These are phyloP conservation scores for Capsella rubella DNA, from an alignment of 441 rosid species.

Conservation along the genomic window DNA sequence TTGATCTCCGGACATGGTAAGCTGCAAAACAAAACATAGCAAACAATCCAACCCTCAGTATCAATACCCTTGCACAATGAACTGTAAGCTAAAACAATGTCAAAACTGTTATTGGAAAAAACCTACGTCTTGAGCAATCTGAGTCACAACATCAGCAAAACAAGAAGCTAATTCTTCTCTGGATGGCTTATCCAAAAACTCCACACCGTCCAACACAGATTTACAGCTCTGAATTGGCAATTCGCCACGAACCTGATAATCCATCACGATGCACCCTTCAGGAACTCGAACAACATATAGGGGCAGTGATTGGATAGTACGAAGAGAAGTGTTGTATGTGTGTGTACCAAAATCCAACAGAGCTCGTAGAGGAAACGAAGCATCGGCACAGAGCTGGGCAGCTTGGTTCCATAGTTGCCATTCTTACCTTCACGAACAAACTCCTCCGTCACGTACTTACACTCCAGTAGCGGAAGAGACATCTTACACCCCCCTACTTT, in stretches of 20 bases:
- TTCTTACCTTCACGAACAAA: slow-evolving; percentile 80
- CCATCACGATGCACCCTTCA: slow-evolving; percentile 41
- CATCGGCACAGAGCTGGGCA: slow-evolving; percentile 69
- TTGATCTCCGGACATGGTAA: slow-evolving; percentile 86
- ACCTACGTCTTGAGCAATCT: slow-evolving; percentile 94
- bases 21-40: slow-evolving; percentile 60
- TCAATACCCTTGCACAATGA: not conserved
- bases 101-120: slow-evolving; percentile 6
- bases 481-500: slow-evolving; percentile 33
- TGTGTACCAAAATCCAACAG: slow-evolving; percentile 74
- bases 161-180: slow-evolving; percentile 66
- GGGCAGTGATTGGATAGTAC: slow-evolving; percentile 29
- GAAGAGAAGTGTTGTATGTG: slow-evolving; percentile 28
- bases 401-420: slow-evolving; percentile 65
- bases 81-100: slow-evolving; percentile 4
- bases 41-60: slow-evolving; percentile 23
- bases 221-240: slow-evolving; percentile 89
- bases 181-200: slow-evolving; percentile 62
- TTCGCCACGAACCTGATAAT: slow-evolving; percentile 87
- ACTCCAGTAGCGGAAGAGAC: slow-evolving; percentile 71
- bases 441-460: slow-evolving; percentile 76
- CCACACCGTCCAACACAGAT: slow-evolving; percentile 71
- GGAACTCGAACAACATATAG: slow-evolving; percentile 33
- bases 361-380: slow-evolving; percentile 97
- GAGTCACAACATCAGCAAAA: slow-evolving; percentile 87